A percentile compares a stretch with the other conserved stretches of the same genome.
These are phyloP conservation scores for Amylostereum chailletii DNA, from an alignment of 1,284 basidiomycete genomes.

Conservation along the genomic window DNA sequence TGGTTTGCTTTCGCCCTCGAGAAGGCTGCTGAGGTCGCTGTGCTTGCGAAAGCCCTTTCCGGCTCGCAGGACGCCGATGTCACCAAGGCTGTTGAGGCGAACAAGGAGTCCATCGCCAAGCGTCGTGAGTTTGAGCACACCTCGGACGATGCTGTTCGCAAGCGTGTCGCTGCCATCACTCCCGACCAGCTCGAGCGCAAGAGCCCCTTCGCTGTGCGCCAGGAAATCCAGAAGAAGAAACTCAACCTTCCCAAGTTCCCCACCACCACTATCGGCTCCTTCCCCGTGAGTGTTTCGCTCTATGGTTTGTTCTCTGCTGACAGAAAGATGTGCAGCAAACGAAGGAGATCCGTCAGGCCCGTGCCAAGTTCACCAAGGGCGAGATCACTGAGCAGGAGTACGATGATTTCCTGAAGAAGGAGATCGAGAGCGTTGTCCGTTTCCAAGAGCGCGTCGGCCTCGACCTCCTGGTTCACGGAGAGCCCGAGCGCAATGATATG, in stretches of 20 bases:
- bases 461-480: slow-evolving; percentile 98
- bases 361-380: slow-evolving; percentile 91
- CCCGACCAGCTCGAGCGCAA: slow-evolving; percentile 85
- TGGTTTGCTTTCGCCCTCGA: slow-evolving; percentile 99
- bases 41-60: slow-evolving; percentile 77
- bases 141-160: slow-evolving; percentile 93
- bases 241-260: slow-evolving; percentile 95
- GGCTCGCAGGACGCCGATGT: slow-evolving; percentile 72
- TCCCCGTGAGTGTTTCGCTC: slow-evolving; percentile 56
- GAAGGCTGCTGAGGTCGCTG: slow-evolving; percentile 90
- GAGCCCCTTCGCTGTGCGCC: slow-evolving; percentile 83
- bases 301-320: slow-evolving; percentile 4
- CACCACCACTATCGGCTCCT: slow-evolving; percentile 97
- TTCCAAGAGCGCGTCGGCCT: slow-evolving; percentile 97
- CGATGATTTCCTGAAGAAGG: slow-evolving; percentile 98
- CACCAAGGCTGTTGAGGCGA: slow-evolving; percentile 72
- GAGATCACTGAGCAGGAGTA: slow-evolving; percentile 87
- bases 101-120: slow-evolving; percentile 88
- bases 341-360: slow-evolving; percentile 96
- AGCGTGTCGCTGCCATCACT: slow-evolving; percentile 90
- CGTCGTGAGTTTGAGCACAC: slow-evolving; percentile 94
- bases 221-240: slow-evolving; percentile 84
- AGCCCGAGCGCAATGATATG: slow-evolving; percentile 99
- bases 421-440: slow-evolving; percentile 89
- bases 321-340: slow-evolving; percentile 62